A percentile compares a stretch with the other conserved stretches of the same genome.
phyloP scores from a whole-genome alignment of 2,329 filamentous ascomycete genomes.

The Podosphaera aphanis region DNA sequence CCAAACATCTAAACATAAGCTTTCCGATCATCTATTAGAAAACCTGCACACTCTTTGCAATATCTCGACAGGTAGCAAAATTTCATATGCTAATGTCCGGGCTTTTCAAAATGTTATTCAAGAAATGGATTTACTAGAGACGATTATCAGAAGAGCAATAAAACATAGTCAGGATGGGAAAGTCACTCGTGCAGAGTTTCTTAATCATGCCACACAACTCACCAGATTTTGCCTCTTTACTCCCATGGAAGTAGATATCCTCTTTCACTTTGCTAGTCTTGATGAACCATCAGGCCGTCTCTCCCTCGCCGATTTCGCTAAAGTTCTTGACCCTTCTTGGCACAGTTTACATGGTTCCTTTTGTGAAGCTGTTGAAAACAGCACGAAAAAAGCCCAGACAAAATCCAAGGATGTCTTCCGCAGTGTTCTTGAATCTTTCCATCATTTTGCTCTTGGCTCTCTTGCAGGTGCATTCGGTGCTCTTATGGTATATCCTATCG shows the following conservation, averaged over 20 bases:
- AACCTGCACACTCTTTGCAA: conserved; percentile 88
- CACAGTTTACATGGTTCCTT: conserved; percentile 25
- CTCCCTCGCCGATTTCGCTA: conserved; percentile 64
- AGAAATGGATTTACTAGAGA: conserved; percentile 92
- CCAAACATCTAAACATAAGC: conserved; percentile 82
- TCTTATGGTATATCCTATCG: conserved; percentile 98
- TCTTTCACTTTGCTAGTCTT: conserved; percentile 92
- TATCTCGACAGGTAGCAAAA: conserved; percentile 73
- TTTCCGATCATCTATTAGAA: conserved; percentile 82
- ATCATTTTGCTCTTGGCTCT: conserved; percentile 78
- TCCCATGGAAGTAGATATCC: conserved; percentile 93
- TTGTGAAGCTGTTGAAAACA: conserved; percentile 19
- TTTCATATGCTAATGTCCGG: conserved; percentile 90
- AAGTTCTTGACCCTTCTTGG: conserved; percentile 89
- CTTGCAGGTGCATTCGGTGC: conserved; percentile 89
- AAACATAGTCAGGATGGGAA: conserved; percentile 67
- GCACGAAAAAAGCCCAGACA: conserved; percentile 26
- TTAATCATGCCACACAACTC: conserved; percentile 76
- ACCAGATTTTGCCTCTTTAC: conserved; percentile 92
- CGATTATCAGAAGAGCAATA: conserved; percentile 74
- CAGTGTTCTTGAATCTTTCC: conserved; percentile 49
- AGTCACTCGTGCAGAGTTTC: conserved; percentile 81
- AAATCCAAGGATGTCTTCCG: conserved; percentile 34
- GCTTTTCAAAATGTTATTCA: conserved; percentile 96
- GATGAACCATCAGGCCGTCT: conserved; percentile 75